Percentiles rank a stretch among this genome's conserved stretches.
Evolutionary conservation across 306 rosid genomes (phyloP).

Genomic region (Morella rubra): DNA sequence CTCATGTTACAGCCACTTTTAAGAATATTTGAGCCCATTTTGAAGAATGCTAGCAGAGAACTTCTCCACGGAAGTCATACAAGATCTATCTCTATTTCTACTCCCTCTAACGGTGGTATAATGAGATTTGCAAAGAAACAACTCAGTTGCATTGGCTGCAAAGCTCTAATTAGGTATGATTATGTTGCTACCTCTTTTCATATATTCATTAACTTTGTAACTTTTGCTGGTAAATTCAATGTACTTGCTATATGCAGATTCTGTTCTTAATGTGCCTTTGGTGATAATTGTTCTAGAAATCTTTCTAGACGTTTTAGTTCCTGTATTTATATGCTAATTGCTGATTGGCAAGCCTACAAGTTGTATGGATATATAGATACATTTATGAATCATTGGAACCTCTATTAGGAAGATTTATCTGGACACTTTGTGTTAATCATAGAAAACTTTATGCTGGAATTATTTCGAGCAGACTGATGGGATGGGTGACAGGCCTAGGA

Average conservation of each 20-base stretch:
- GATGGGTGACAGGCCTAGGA: constrained; percentile 7
- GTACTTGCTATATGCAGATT: not conserved
- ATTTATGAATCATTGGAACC: not conserved
- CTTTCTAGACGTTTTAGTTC: not conserved
- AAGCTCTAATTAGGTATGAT: constrained; percentile 84
- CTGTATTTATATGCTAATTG: not conserved
- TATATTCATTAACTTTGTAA: constrained; percentile 3
- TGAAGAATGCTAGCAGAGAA: constrained; percentile 94
- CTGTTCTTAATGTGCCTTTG: not conserved
- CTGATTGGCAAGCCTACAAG: constrained; percentile 1
- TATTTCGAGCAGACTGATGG: not conserved
- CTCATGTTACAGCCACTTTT: constrained; percentile 79
- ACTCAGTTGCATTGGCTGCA: constrained; percentile 90
- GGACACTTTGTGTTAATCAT: not conserved
- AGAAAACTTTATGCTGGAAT: not conserved
- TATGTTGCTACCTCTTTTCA: not conserved
- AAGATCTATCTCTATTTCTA: constrained; percentile 86
- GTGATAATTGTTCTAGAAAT: not conserved
- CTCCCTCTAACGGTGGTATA: constrained; percentile 90
- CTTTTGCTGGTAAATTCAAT: constrained; percentile 23
- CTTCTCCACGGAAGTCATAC: constrained; percentile 98
- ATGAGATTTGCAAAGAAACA: constrained; percentile 90
- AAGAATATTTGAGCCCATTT: constrained; percentile 94
- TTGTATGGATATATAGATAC: not conserved
- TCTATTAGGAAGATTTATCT: not conserved